These are phyloP conservation scores for Pholiota adiposa DNA, from an alignment of 1,284 basidiomycete species.

Conservation along the genomic window DNA sequence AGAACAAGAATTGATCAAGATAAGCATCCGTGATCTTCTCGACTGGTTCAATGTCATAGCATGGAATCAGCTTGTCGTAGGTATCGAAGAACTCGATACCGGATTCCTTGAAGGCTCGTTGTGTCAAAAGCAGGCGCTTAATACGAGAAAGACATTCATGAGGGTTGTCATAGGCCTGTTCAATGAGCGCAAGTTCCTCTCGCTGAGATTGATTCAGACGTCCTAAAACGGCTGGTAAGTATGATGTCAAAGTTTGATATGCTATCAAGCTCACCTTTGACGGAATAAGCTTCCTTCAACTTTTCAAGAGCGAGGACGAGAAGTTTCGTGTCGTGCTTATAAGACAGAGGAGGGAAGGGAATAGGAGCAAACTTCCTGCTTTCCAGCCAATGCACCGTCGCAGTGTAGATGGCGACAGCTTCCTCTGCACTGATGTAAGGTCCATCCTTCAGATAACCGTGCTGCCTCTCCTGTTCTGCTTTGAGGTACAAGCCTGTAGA, in stretches of 20 bases:
- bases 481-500: constrained; percentile 86
- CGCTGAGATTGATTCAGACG: constrained; percentile 96
- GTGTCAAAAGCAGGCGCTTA: constrained; percentile 93
- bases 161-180: constrained; percentile 95
- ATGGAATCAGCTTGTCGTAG: constrained; percentile 96
- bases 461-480: constrained; percentile 97
- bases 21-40: constrained; percentile 99
- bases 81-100: constrained; percentile 97
- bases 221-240: constrained; percentile 30
- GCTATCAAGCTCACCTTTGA: constrained; percentile 71
- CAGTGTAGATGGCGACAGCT: constrained; percentile 96
- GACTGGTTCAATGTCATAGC: constrained; percentile 97
- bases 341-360: constrained; percentile 96
- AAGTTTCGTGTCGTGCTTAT: constrained; percentile 98
- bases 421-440: constrained; percentile 98
- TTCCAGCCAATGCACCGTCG: constrained; percentile 97
- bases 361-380: constrained; percentile 96
- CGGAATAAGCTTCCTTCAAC: constrained; percentile 97
- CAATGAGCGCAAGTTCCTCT: constrained; percentile 94
- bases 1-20: constrained; percentile 89
- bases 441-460: constrained; percentile 96
- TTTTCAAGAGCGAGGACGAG: constrained; percentile 95
- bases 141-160: constrained; percentile 95
- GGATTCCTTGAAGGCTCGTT: constrained; percentile 96
- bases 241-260: background rate